phyloP scores from a whole-genome alignment of 371 early-diverging fungal species.

The Saksenaea oblongispora region DNA sequence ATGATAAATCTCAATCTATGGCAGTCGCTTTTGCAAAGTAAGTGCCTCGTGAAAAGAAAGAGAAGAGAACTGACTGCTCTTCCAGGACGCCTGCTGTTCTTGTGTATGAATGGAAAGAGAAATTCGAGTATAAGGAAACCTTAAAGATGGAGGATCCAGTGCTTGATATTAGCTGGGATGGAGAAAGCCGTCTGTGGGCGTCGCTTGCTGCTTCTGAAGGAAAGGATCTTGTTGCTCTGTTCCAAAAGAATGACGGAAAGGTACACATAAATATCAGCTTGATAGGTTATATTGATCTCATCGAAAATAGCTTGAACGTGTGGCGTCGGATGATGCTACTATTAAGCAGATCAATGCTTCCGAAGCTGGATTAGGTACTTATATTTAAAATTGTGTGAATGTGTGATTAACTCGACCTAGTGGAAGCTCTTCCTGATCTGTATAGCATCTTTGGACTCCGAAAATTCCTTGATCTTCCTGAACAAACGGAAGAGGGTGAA shows the following conservation, averaged over 20 bases:
- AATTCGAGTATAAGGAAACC: conserved; percentile 29
- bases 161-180: conserved; percentile 33
- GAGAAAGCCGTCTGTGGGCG: conserved; percentile 31
- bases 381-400: too few species aligned
- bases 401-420: conserved; percentile 11
- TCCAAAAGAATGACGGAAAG: conserved; percentile 14
- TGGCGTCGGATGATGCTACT: conserved; percentile 20
- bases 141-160: conserved; percentile 30
- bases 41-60: not conserved
- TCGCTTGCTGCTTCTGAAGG: conserved; percentile 27
- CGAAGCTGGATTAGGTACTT: conserved; percentile 36
- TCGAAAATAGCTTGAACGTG: conserved; percentile 18
- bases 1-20: conserved; percentile 16
- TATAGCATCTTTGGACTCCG: conserved; percentile 58
- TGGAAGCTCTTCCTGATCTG: conserved; percentile 48
- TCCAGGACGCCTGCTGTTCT: conserved; percentile 34
- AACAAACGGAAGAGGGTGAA: conserved; percentile 26
- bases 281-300: conserved; percentile 4
- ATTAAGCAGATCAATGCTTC: conserved; percentile 43
- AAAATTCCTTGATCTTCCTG: conserved; percentile 50
- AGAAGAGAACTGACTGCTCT: not conserved
- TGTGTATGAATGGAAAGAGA: conserved; percentile 31
- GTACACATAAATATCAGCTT: not conserved
- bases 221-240: conserved; percentile 18
- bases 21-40: conserved; percentile 49